Conservation (phyloP, 352 stramenopile genomes). For the Phytophthora melonis region DNA sequence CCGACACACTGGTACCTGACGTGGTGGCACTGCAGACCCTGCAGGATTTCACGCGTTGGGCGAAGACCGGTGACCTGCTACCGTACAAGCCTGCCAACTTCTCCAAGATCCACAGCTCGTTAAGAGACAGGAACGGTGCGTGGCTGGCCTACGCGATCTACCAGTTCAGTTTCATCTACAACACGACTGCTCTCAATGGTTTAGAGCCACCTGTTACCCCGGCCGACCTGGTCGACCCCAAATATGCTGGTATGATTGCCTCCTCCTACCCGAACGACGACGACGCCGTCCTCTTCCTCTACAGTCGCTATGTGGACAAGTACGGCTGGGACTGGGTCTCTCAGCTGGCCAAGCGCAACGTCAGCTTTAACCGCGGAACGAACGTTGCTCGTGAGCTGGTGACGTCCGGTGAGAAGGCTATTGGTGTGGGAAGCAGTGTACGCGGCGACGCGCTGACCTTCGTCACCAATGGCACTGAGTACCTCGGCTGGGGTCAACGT, state of each 20-base stretch:
- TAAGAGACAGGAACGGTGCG: constrained; percentile 40
- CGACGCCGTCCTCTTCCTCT: too few species aligned
- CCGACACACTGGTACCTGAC: constrained; percentile 49
- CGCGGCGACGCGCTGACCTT: not conserved
- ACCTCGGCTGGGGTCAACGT: constrained; percentile 51
- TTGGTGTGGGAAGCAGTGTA: not conserved
- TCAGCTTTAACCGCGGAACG: constrained; percentile 5
- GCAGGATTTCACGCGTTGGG: constrained; percentile 60
- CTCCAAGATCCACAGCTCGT: constrained; percentile 57
- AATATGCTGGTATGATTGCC: constrained; percentile 40
- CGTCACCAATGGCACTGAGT: constrained; percentile 36
- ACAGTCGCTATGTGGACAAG: constrained; percentile 51
- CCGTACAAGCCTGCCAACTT: constrained; percentile 64
- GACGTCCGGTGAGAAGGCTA: not conserved
- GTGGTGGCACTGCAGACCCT: constrained; percentile 21
- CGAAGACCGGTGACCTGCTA: constrained; percentile 46
- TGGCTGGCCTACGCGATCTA: constrained; percentile 51
- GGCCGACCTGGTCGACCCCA: constrained; percentile 33
- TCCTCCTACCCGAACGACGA: constrained; percentile 62
- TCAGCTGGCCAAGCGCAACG: constrained; percentile 38
- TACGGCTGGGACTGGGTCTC: constrained; percentile 58
- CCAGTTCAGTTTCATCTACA: constrained; percentile 55
- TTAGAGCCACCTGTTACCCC: constrained; percentile 26
- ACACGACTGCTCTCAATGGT: constrained; percentile 29
- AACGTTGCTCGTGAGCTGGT: not conserved